Evolutionary conservation across 2,329 filamentous ascomycete species (phyloP).

Genomic region (Cordyceps cicadae): DNA sequence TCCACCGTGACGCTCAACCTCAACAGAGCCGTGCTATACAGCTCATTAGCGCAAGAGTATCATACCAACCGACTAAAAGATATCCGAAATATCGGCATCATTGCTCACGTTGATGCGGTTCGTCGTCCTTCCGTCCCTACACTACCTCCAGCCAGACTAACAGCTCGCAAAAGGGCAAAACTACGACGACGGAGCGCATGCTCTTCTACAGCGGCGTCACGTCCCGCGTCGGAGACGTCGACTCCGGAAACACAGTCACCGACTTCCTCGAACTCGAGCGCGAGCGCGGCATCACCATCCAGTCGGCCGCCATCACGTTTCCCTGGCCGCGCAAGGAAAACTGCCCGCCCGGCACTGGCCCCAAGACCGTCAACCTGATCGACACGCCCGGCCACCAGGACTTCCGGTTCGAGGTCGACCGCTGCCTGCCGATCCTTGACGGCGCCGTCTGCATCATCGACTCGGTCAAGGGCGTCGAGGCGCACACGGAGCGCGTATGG

Average conservation of each 20-base stretch:
- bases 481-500: conserved; percentile 97
- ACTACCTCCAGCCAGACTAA: background rate
- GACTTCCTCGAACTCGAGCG: conserved; percentile 93
- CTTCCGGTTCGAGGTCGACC: conserved; percentile 92
- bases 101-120: conserved; percentile 92
- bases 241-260: conserved; percentile 92
- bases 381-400: conserved; percentile 96
- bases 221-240: conserved; percentile 83
- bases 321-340: conserved; percentile 65
- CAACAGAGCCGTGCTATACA: conserved; percentile 5
- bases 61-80: conserved; percentile 28
- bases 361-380: conserved; percentile 79
- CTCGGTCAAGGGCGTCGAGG: conserved; percentile 88
- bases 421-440: conserved; percentile 80
- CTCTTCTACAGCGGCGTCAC: conserved; percentile 93
- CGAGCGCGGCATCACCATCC: conserved; percentile 90
- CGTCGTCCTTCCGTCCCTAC: conserved; percentile 17
- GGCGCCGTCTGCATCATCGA: conserved; percentile 90
- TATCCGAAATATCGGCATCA: conserved; percentile 94
- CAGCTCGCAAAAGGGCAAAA: conserved; percentile 60
- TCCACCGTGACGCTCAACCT: background rate
- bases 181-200: conserved; percentile 98
- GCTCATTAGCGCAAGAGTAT: conserved; percentile 12
- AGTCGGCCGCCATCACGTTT: conserved; percentile 93
- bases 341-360: conserved; percentile 29